Conservation (phyloP, 495 filamentous ascomycete species). For the Recurvomyces mirabilis region DNA sequence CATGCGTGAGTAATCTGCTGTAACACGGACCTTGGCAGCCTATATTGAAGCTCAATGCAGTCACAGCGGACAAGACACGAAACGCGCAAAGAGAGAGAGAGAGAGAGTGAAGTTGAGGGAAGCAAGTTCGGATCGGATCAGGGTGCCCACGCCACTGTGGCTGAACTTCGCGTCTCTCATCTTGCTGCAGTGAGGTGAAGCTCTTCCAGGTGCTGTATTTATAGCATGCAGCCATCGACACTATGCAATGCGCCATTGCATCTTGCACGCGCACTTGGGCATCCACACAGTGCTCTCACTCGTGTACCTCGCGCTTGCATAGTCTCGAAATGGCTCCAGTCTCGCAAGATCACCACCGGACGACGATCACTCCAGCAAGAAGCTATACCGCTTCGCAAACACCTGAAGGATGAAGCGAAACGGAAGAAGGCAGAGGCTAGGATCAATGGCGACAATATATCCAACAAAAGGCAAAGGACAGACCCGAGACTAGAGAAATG, state of each 20-base stretch:
- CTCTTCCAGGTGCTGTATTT: no score
- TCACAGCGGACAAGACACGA: no score
- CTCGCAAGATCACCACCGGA: slow-evolving; percentile 7
- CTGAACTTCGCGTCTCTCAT: background rate
- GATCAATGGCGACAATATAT: background rate
- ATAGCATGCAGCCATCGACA: background rate
- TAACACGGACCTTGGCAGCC: no score
- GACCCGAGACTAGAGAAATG: slow-evolving; percentile 38
- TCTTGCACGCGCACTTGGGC: background rate
- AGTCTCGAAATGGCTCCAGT: slow-evolving; percentile 15
- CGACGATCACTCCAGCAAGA: background rate
- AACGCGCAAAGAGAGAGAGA: no score
- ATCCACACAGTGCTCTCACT: background rate
- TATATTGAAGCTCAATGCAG: no score
- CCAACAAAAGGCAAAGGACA: background rate
- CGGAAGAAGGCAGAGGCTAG: background rate
- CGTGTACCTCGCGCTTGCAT: background rate
- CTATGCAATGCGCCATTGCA: background rate
- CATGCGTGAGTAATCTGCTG: background rate
- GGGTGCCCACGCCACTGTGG: background rate
- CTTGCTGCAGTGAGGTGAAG: background rate
- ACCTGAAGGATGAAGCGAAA: slow-evolving; percentile 27
- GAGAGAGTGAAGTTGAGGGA: no score
- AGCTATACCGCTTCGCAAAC: slow-evolving; percentile 26
- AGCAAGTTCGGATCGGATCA: no score